Evolutionary conservation across 1,284 basidiomycete genomes (phyloP).

Genomic region (Ustilago lituana): DNA sequence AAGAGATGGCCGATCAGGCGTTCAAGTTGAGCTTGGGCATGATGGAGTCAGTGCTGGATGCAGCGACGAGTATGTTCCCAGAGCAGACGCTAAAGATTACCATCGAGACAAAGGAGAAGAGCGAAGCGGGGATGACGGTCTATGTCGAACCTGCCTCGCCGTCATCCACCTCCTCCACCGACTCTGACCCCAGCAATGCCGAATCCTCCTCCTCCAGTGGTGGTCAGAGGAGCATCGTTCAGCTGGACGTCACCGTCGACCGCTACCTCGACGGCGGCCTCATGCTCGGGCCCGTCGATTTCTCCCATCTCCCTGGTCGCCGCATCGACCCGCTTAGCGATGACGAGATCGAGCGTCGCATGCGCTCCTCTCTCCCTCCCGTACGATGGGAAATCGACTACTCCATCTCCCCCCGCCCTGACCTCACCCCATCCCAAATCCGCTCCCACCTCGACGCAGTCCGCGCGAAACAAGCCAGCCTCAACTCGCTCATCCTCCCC

Average conservation of each 20-base stretch:
- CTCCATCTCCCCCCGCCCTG: conserved; percentile 48
- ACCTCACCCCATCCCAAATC: conserved; percentile 44
- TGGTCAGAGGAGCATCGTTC: conserved; percentile 27
- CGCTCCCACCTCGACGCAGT: conserved; percentile 46
- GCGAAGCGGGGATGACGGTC: conserved; percentile 40
- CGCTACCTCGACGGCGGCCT: conserved; percentile 57
- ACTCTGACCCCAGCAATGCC: too few species aligned
- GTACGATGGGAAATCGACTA: conserved; percentile 60
- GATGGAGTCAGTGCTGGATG: conserved; percentile 77
- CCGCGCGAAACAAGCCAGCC: conserved; percentile 29
- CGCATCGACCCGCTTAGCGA: conserved; percentile 39
- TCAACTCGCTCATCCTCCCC: conserved; percentile 56
- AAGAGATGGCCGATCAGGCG: conserved; percentile 75
- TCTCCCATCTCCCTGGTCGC: conserved; percentile 43
- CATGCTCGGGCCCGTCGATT: conserved; percentile 60
- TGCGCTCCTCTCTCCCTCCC: conserved; percentile 23
- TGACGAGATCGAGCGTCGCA: conserved; percentile 50
- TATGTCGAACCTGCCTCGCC: conserved; percentile 49
- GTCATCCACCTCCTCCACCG: too few species aligned
- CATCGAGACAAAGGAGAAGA: conserved; percentile 45
- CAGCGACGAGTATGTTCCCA: conserved; percentile 76
- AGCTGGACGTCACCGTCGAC: conserved; percentile 61
- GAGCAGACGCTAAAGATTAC: conserved; percentile 56
- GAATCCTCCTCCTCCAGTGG: background rate
- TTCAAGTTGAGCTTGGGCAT: conserved; percentile 81